Base-by-base conservation (phyloP, 2,329 filamentous ascomycete genomes). In the Eurotiales sp. region DNA sequence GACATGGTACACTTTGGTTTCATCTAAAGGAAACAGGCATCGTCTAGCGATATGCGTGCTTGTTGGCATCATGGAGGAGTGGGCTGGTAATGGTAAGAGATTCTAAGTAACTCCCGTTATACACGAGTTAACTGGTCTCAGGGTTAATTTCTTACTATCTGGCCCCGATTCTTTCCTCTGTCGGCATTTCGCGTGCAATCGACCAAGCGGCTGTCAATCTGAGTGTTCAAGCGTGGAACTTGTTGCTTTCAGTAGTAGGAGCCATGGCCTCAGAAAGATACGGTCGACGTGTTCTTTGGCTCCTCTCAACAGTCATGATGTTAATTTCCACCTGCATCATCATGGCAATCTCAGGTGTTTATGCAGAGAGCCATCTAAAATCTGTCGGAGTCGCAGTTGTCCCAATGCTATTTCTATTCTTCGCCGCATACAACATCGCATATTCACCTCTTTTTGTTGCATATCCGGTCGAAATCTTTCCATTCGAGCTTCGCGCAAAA, bases 81-180 rank as follows among this genome's bases (percentile, higher is more conserved):
- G 84, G 68, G 82, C 78, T 50, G 83, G 84, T 37, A 86, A 86
- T 61, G 81, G 17, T 69, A n/a, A n/a, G n/a, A n/a, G n/a, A n/a
- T n/a, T n/a, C n/a, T n/a, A n/a, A n/a, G n/a, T n/a, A n/a, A n/a
- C n/a, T n/a, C n/a, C n/a, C n/a, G n/a, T n/a, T n/a, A n/a, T n/a
- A n/a, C n/a, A n/a, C n/a, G n/a, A n/a, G n/a, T n/a, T n/a, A n/a
- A n/a, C n/a, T n/a, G n/a, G n/a, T n/a, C n/a, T n/a, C n/a, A n/a
- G n/a, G n/a, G n/a, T n/a, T 87, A 2, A 81, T 86, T 61, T 82
- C 77, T 56, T 85, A 86, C 69, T 86, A 86, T 64, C 82, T 83
- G 61, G 79, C 82, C 55, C 73, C 77, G 53, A 76, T 87, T 57
- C 85, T 85, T 67, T 70, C 75, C 37, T 77, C 78, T 44, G 82